These are phyloP conservation scores for Paragyromitra xinjiangensis DNA, from an alignment of 495 filamentous ascomycete genomes.

Conservation along the genomic window DNA sequence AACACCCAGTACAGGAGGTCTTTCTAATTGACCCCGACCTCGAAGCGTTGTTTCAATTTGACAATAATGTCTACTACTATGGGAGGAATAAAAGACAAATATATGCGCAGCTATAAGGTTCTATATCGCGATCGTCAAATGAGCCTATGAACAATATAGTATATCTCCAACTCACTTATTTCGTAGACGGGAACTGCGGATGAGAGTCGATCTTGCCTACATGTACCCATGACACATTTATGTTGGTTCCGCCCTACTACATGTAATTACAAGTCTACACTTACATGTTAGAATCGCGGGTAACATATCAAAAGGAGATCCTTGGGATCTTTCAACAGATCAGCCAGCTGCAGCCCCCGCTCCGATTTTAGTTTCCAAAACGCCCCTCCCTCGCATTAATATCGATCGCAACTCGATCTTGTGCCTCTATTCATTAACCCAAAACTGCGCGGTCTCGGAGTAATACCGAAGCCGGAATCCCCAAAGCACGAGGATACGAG, in stretches of 20 bases:
- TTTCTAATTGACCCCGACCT: background rate
- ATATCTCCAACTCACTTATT: background rate
- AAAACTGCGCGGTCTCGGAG: background rate
- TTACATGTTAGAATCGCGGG: background rate
- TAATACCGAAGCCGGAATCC: background rate
- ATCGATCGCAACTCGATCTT: background rate
- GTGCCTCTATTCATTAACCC: background rate
- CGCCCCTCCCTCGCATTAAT: background rate
- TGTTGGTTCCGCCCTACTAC: background rate
- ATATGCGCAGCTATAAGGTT: background rate
- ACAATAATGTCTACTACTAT: background rate
- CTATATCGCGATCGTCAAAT: no score
- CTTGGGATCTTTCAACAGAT: background rate
- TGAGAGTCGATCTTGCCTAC: background rate
- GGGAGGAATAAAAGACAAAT: background rate
- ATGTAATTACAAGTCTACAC: background rate
- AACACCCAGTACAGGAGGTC: background rate
- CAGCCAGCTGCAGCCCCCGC: no score
- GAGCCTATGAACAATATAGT: background rate
- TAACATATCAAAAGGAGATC: background rate
- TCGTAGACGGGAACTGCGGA: background rate
- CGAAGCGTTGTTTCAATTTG: background rate
- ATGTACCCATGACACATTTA: no score
- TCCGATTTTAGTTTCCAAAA: background rate
- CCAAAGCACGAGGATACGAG: background rate